Percentiles rank a stretch among this genome's conserved stretches.
These are phyloP conservation scores for Umbelopsis sp. DNA, from an alignment of 192 early-diverging fungal species.

Conservation along the genomic window DNA sequence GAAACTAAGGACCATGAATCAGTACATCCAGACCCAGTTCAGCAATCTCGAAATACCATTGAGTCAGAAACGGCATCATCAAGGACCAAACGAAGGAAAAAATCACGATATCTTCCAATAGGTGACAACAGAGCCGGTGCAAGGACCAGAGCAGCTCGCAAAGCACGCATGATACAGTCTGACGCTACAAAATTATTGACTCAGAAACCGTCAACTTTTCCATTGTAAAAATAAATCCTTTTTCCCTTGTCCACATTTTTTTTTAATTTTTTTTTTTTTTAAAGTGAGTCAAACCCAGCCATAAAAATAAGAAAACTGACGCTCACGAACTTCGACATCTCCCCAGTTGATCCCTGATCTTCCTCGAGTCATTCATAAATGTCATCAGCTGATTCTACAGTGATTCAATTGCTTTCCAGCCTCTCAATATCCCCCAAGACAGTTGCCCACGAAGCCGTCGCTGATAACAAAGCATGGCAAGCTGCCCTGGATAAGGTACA, in stretches of 20 bases:
- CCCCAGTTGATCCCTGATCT: not conserved
- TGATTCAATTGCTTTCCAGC: constrained; percentile 23
- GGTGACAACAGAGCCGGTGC: constrained; percentile 8
- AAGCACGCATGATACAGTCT: not conserved
- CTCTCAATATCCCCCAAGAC: constrained; percentile 37
- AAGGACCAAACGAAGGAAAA: not conserved
- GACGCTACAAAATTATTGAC: not conserved
- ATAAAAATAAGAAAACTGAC: not conserved
- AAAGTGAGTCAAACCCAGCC: not conserved
- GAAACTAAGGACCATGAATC: not conserved
- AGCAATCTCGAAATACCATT: not conserved
- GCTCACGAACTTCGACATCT: not conserved
- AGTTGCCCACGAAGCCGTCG: constrained; percentile 56
- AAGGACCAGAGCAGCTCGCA: constrained; percentile 9
- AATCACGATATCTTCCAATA: constrained; percentile 4
- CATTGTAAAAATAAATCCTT: constrained; percentile 12
- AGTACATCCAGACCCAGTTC: not conserved
- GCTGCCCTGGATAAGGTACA: constrained; percentile 39
- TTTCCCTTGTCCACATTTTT: not conserved
- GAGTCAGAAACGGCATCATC: not conserved
- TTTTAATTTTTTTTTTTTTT: not conserved
- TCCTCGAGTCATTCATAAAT: not conserved
- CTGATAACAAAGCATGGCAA: constrained; percentile 61
- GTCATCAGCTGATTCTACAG: constrained; percentile 12
- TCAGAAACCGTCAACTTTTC: constrained; percentile 1